A percentile compares a stretch with the other conserved stretches of the same genome.
Evolutionary conservation across 2,329 filamentous ascomycete species (phyloP).

Genomic region (Shiraia sp.): DNA sequence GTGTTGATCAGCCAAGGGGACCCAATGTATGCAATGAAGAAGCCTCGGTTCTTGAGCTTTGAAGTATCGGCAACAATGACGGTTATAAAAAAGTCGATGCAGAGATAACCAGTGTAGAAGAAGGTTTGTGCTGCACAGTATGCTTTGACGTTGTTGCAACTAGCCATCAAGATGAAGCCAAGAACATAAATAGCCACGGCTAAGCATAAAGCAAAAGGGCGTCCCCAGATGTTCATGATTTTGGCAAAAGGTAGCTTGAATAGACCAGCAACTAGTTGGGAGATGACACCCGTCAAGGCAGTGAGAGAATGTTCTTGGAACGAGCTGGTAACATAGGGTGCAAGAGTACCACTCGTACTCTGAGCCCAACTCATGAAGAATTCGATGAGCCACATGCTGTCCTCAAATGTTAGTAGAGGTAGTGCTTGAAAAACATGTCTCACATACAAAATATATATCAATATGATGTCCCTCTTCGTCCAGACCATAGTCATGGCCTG

Average conservation of each 20-base stretch:
- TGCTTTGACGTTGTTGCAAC: constrained; percentile 62
- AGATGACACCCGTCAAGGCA: constrained; percentile 45
- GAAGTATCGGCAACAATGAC: constrained; percentile 73
- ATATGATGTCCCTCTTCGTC: constrained; percentile 30
- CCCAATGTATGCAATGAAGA: constrained; percentile 59
- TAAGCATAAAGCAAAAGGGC: constrained; percentile 42
- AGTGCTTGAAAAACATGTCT: too few species aligned
- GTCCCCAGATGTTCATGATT: constrained; percentile 50
- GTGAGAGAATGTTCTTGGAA: constrained; percentile 45
- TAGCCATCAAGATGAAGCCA: constrained; percentile 68
- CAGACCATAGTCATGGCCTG: constrained; percentile 35
- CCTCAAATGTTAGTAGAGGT: constrained; percentile 17
- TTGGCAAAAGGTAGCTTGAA: constrained; percentile 49
- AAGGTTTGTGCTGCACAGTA: constrained; percentile 71
- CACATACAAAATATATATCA: constrained; percentile 37
- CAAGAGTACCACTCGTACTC: constrained; percentile 46
- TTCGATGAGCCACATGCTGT: constrained; percentile 45
- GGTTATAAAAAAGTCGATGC: constrained; percentile 64
- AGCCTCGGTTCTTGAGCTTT: constrained; percentile 62
- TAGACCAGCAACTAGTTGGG: constrained; percentile 44
- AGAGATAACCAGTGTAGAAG: constrained; percentile 64
- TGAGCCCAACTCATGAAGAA: constrained; percentile 55
- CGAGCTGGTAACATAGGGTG: constrained; percentile 46
- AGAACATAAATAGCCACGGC: constrained; percentile 37
- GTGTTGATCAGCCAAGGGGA: constrained; percentile 39